Base-by-base conservation (phyloP, 257 asterid species). In the Ehretia macrophylla region DNA sequence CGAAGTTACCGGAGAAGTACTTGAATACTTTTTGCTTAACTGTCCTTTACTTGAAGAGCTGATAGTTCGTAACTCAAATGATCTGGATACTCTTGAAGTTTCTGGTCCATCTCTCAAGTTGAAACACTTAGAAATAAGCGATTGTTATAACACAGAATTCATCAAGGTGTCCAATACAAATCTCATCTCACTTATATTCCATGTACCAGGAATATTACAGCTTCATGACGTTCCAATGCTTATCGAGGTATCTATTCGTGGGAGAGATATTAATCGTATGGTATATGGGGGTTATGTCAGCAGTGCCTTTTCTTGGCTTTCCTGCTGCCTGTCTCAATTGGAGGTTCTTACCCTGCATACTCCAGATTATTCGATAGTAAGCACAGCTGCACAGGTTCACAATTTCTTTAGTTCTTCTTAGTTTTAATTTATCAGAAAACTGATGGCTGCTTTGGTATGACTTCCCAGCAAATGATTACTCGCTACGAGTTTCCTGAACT, bases 161-260 rank as follows among this genome's bases (percentile, higher is more conserved):
- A 59, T 84, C 14, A 73, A 58, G 72, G 45, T 79, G 39, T 58
- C 74, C 14, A 63, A 76, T 46, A 66, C 74, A n/a, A 78, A 78
- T 64, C 69, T 81, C 14, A 66, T 75, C 16, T 67, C 83, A 59
- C 67, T 74, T 68, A 62, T n/a, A n/a, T n/a, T n/a, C n/a, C n/a
- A n/a, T n/a, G n/a, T n/a, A n/a, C 14, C 13, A 14, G 2, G 2
- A 0, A 10, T 0, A 0, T 63, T 84, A 47, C 20, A 62, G 44
- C 55, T 84, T 20, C 60, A 38, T 42, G 71, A 81, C 52, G 80
- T 81, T 49, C 78, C 81, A 1, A 77, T 62, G 77, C 88, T 81
- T 19, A 72, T 62, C 17, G 79, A 76, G 51, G 63, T 84, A 17
- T 51, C 63, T 0, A 17, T 76, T 19, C 60, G 71, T n/a, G n/a